phyloP scores from a whole-genome alignment of 192 early-diverging fungal genomes.

The Linderina pennispora region DNA sequence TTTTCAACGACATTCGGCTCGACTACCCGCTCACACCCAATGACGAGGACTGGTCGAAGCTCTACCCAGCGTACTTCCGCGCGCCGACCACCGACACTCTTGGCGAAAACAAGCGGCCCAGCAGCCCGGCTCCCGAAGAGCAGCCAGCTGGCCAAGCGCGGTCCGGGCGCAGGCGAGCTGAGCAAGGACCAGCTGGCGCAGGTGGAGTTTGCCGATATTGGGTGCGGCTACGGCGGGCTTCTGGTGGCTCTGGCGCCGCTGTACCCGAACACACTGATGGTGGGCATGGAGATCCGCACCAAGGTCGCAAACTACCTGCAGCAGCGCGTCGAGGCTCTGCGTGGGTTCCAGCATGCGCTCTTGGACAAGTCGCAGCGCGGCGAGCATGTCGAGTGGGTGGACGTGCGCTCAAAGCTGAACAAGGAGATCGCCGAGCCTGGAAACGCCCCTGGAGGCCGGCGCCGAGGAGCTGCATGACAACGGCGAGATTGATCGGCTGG shows the following conservation, averaged over 20 bases:
- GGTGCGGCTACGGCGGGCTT: slow-evolving; percentile 96
- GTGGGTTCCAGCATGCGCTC: slow-evolving; percentile 51
- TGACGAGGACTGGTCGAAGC: slow-evolving; percentile 83
- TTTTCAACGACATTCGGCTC: slow-evolving; percentile 91
- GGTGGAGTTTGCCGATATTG: slow-evolving; percentile 97
- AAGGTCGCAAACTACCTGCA: slow-evolving; percentile 93
- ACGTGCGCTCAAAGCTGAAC: slow-evolving; percentile 37
- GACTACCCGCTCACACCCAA: slow-evolving; percentile 80
- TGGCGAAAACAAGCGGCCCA: slow-evolving; percentile 5
- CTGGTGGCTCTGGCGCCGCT: slow-evolving; percentile 82
- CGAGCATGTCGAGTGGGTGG: slow-evolving; percentile 31
- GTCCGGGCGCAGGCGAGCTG: slow-evolving; percentile 5
- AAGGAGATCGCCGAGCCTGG: slow-evolving; percentile 20
- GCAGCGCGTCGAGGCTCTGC: slow-evolving; percentile 80
- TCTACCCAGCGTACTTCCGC: slow-evolving; percentile 68
- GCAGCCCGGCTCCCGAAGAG: slow-evolving; percentile 5
- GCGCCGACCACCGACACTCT: neutral
- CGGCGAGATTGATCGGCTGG: slow-evolving; percentile 36
- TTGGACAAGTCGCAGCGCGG: neutral
- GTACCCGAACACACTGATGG: slow-evolving; percentile 87
- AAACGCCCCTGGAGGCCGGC: slow-evolving; percentile 3
- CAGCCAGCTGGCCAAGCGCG: slow-evolving; percentile 19
- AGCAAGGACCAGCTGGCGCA: slow-evolving; percentile 4
- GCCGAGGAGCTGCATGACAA: slow-evolving; percentile 43
- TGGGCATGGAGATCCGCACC: slow-evolving; percentile 98